Base-by-base conservation (phyloP, 257 asterid species). In the Echium plantagineum region DNA sequence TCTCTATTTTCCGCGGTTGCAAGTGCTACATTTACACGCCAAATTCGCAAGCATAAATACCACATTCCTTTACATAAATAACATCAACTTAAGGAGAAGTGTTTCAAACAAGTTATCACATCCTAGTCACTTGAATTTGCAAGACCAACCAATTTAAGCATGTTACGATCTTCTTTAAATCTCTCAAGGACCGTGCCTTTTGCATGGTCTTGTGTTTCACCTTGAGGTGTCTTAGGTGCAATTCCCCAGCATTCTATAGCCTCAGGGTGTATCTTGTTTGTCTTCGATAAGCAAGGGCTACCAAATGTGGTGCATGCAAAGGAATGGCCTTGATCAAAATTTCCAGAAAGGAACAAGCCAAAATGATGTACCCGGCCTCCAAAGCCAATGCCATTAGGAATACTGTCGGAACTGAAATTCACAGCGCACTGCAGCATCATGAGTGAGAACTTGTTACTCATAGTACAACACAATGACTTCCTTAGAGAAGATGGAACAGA, bases 331-430 rank as follows among this genome's bases (percentile, higher is more conserved):
- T 62, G 77, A 66, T 91, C 98, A 46, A 91, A 85, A 76, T 74
- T 83, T 56, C 94, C 94, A 12, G 96, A 79, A 38, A 91, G 9
- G 67, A 91, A 91, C 68, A 91, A 30, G 47, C 96, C 98, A 2
- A 85, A 79, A 66, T 91, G 98, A 65, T 76, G 32, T 6, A 57
- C 81, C 47, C 69, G 69, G 38, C 98, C 98, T 64, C 98, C 98
- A 62, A 91, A 91, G 21, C 96, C 96, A 21, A 91, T 84, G 64
- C 98, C 98, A 61, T 91, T 91, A 0, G 96, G 98, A 28, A 91
- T 88, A 82, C 88, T 88, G 38, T 91, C 96, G 4, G 96, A 88
- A 63, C 85, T 84, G 83, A 91, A 91, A 69, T 85, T 80, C 73
- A 77, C 85, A 26, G 90, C 98, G 69, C 85, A 91, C 98, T 91